Conservation (phyloP, 2,329 filamentous ascomycete genomes). For the Xylaria sp. region DNA sequence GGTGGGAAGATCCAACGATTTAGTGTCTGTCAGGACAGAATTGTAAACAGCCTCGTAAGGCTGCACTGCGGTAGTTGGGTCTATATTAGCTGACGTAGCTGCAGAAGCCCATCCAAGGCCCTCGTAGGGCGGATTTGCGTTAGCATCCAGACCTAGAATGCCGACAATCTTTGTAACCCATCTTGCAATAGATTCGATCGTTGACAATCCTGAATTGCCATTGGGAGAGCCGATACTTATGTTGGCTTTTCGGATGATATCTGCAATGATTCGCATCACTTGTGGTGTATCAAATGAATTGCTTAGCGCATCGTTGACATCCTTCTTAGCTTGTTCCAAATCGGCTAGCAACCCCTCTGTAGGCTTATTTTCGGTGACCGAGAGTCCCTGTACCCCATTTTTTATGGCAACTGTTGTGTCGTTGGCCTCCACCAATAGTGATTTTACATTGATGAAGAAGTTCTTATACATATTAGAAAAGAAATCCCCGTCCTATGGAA, state of each 20-base stretch:
- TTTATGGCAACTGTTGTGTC: slow-evolving; percentile 45
- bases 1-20: slow-evolving; percentile 59
- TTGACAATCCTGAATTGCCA: slow-evolving; percentile 57
- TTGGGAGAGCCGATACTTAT: slow-evolving; percentile 63
- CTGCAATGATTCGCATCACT: slow-evolving; percentile 81
- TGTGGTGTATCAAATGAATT: slow-evolving; percentile 90
- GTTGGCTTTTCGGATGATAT: slow-evolving; percentile 83
- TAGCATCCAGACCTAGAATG: slow-evolving; percentile 82
- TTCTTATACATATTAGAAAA: slow-evolving; percentile 56
- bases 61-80: slow-evolving; percentile 59
- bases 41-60: slow-evolving; percentile 61
- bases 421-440: slow-evolving; percentile 61
- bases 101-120: slow-evolving; percentile 67
- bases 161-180: slow-evolving; percentile 88
- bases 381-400: slow-evolving; percentile 52
- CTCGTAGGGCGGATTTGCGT: slow-evolving; percentile 64
- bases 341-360: slow-evolving; percentile 53
- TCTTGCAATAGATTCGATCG: slow-evolving; percentile 69
- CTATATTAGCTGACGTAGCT: slow-evolving; percentile 53
- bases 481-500: not conserved
- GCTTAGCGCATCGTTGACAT: slow-evolving; percentile 69
- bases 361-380: slow-evolving; percentile 51
- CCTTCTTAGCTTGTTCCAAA: slow-evolving; percentile 65
- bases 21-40: slow-evolving; percentile 60
- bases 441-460: slow-evolving; percentile 69